These are phyloP conservation scores for Chlorella sp. DNA, from an alignment of 139 green algal genomes.

Conservation along the genomic window DNA sequence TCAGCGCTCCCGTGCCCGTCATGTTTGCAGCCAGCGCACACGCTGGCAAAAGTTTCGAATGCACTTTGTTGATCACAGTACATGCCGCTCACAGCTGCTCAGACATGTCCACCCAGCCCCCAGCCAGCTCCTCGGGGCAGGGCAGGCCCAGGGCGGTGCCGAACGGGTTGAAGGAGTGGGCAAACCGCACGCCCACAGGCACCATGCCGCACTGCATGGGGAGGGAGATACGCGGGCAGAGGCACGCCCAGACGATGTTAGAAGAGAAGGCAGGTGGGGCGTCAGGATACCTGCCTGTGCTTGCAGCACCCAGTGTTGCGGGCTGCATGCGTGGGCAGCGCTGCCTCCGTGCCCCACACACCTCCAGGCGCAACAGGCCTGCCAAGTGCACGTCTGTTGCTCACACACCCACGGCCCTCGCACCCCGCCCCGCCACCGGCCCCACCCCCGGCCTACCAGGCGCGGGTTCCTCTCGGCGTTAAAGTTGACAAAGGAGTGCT, in stretches of 20 bases:
- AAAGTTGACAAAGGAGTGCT: conserved; percentile 38
- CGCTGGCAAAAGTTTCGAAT: not conserved
- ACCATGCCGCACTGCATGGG: conserved; percentile 57
- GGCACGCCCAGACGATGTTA: not conserved
- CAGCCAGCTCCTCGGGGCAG: conserved; percentile 44
- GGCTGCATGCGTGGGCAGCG: not conserved
- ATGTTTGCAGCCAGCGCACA: not conserved
- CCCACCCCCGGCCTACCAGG: conserved; percentile 9
- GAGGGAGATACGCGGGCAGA: not conserved
- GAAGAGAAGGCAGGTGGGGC: not conserved
- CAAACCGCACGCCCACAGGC: conserved; percentile 43
- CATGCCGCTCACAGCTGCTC: not conserved
- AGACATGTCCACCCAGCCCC: conserved; percentile 8
- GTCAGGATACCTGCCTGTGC: not conserved
- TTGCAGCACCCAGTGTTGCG: not conserved
- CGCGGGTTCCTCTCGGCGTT: conserved; percentile 38
- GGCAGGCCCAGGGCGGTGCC: conserved; percentile 51
- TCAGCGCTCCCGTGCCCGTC: not conserved
- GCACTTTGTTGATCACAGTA: not conserved
- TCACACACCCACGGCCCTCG: too few relatives aligned
- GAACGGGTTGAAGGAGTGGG: conserved; percentile 54
- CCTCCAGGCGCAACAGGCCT: not conserved
- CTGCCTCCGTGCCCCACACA: too few relatives aligned
- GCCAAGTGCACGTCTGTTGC: not conserved
- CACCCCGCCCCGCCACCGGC: not conserved